A percentile compares a stretch with the other conserved stretches of the same genome.
These are phyloP conservation scores for Ustilago bromivora DNA, from an alignment of 1,284 basidiomycete genomes.

Conservation along the genomic window DNA sequence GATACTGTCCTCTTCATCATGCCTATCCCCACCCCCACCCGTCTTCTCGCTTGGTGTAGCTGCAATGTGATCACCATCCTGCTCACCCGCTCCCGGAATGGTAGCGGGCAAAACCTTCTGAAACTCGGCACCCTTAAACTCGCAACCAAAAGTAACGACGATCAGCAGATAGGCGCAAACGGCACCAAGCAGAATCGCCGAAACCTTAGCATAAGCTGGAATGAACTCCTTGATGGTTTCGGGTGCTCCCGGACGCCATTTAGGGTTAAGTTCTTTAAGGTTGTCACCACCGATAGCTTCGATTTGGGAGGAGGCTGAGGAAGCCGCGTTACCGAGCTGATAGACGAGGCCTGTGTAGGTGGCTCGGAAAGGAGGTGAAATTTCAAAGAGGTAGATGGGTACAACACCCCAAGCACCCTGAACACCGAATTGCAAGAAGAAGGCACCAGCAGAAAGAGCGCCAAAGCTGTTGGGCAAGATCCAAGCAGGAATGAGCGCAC, in stretches of 20 bases:
- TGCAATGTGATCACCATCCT: constrained; percentile 20
- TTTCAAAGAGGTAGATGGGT: constrained; percentile 88
- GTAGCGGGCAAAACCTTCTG: constrained; percentile 71
- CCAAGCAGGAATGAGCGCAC: constrained; percentile 68
- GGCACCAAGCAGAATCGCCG: constrained; percentile 84
- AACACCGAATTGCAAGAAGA: constrained; percentile 71
- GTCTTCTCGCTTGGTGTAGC: neutral
- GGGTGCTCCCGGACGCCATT: constrained; percentile 36
- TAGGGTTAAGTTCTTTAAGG: constrained; percentile 54
- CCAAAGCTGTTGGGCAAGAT: constrained; percentile 70
- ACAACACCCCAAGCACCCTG: constrained; percentile 75
- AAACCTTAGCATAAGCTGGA: constrained; percentile 86
- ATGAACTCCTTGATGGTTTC: constrained; percentile 71
- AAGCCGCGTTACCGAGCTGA: constrained; percentile 82
- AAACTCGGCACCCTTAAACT: constrained; percentile 79
- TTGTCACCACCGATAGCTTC: constrained; percentile 78
- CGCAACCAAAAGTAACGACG: constrained; percentile 60
- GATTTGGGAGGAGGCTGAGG: constrained; percentile 87
- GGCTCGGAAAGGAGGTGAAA: constrained; percentile 90
- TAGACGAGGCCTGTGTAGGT: constrained; percentile 93
- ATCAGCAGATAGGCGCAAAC: constrained; percentile 70
- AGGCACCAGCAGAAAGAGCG: constrained; percentile 71
- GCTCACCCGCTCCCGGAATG: constrained; percentile 30
- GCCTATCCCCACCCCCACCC: neutral
- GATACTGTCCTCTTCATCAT: constrained; percentile 46